phyloP scores from a whole-genome alignment of 2,329 filamentous ascomycete genomes.

The Xylariaceae sp. region DNA sequence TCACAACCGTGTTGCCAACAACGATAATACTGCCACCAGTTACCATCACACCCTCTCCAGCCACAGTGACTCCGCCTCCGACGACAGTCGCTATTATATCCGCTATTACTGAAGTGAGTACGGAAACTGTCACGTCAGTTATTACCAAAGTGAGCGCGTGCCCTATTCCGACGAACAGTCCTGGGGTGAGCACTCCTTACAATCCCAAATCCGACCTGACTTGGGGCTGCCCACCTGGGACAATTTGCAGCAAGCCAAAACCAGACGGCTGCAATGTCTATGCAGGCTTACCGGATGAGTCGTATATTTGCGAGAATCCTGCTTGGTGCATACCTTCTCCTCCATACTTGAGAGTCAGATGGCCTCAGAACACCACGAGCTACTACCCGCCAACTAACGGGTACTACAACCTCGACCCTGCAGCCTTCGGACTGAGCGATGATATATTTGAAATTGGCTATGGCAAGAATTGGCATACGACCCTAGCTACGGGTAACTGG shows the following conservation, averaged over 20 bases:
- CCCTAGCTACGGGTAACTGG: constrained; percentile 54
- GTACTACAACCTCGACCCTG: constrained; percentile 63
- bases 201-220: constrained; percentile 41
- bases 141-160: constrained; percentile 39
- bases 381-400: constrained; percentile 51
- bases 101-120: constrained; percentile 13
- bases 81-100: constrained; percentile 2
- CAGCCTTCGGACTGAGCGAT: constrained; percentile 58
- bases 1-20: constrained; percentile 26
- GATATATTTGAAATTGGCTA: constrained; percentile 53
- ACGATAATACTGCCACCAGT: constrained; percentile 21
- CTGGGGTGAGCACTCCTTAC: constrained; percentile 28
- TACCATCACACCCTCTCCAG: constrained; percentile 13
- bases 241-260: constrained; percentile 50
- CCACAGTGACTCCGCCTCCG: constrained; percentile 18
- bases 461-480: too few relatives aligned
- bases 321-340: constrained; percentile 45
- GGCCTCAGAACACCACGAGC: constrained; percentile 42
- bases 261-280: constrained; percentile 50
- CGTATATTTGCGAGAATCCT: constrained; percentile 44
- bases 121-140: constrained; percentile 21
- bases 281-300: constrained; percentile 41
- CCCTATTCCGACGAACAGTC: constrained; percentile 40
- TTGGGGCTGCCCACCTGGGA: constrained; percentile 52
- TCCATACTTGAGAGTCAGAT: constrained; percentile 35